Evolutionary conservation across 116 monocot genomes (phyloP), one percentile per base, ranked within the genome.

Genomic region (Iris pallida): DNA sequence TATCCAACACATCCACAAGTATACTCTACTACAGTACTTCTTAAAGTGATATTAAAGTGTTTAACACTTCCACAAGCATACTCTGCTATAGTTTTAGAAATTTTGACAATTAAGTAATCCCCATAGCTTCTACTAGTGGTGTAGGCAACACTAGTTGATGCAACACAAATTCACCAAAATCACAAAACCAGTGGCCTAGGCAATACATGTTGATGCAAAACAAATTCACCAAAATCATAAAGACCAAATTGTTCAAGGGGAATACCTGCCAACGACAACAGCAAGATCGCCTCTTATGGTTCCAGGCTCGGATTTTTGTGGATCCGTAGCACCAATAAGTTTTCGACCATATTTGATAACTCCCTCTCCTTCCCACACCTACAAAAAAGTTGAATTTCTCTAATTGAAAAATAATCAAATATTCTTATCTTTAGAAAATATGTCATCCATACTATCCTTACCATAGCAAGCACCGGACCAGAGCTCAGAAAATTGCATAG

Each of bases 311-410:
- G 95, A 95, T 69, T 91, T 91, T 71, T 91, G 91, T 48, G 95
- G 95, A 75, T 95, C 88, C n/a, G 95, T 95, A 4, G 91, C 91
- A 75, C 95, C 95, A 74, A 95, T 95, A 48, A 95, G 88, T 69
- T 95, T 95, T 42, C 91, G 78, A 14, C 95, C 95, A 72, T 95
- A 95, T 48, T 84, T 91, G 65, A 95, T 89, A 64, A 91, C 95
- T n/a, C 95, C 95, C 58, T 95, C 95, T 19, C 95, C 95, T 95
- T 95, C 95, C 91, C 95, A 95, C 70, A 95, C 94, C 94, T 90
- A 72, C 18, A 53, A 72, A 62, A 54, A 17, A n/a, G 6, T 43
- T 61, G 14, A 42, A 61, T 9, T 60, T 8, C 7, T 59, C 40
- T 4, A 30, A 59, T 41, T 59, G 46, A 63, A 45, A 45, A 63